Base-by-base conservation (phyloP, 805 yeast species). In the Metschnikowia henanensis region DNA sequence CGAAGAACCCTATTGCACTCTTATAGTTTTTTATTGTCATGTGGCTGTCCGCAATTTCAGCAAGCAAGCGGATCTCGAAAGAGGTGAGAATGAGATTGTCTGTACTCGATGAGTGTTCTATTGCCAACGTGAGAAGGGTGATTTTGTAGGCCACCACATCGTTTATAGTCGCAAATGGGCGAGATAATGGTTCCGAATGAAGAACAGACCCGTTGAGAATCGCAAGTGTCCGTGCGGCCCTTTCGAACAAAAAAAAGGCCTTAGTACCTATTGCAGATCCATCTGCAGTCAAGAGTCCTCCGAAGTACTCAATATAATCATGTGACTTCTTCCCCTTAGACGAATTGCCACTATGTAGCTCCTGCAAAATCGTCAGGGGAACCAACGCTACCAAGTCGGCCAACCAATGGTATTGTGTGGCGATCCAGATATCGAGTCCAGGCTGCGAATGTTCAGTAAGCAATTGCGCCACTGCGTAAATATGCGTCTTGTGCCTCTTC, bases 341-440 rank as follows among this genome's bases (percentile, higher is more conserved):
- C 20, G 52, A 25, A 43, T 45, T 26, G 2, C 38, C 34, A n/a
- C 38, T 26, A 35, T 61, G 55, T 15, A 47, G 33, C n/a, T 39
- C 46, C 6, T 50, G 30, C 6, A 57, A 19, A 10, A 69, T 60
- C 2, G 79, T 74, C 10, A 56, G 50, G 0, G 86, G 86, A 1
- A 77, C 66, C n/a, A 62, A 40, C 8, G 66, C 72, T 39, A 81
- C 62, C 15, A 84, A 58, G 44, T 83, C 78, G 0, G 85, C 88
- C 10, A 87, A 64, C 81, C 85, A 77, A 32, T 79, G 75, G 50
- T 79, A 76, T 56, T 87, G 95, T n/a, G 65, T 56, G 0, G 83
- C 74, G 9, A 73, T 54, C 95, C 95, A 87, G 47, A 43, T 35
- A 13, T 41, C 28, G 18, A 25, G 18, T 2, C 39, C 42, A 15